Conservation (phyloP, 177 flowering plant genomes). For the Vitis hybrid region DNA sequence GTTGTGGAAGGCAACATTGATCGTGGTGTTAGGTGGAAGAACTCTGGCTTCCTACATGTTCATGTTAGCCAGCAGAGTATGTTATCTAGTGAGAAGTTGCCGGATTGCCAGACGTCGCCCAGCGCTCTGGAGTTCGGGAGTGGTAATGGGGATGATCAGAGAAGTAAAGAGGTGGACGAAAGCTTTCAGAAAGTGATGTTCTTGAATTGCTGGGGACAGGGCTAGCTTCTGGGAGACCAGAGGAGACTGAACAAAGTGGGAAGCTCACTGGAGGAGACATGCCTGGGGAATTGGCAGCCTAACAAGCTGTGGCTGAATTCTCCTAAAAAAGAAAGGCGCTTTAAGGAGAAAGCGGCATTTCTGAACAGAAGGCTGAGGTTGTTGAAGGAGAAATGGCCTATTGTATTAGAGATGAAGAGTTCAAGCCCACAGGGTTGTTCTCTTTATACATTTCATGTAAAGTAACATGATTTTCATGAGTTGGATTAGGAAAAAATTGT, state of each 20-base stretch:
- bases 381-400: too few species aligned
- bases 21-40: background rate
- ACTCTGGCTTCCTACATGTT: background rate
- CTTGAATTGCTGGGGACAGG: constrained; percentile 27
- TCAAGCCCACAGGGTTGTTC: too few species aligned
- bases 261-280: too few species aligned
- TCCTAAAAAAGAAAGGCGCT: too few species aligned
- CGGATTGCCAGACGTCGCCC: background rate
- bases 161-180: constrained; percentile 17
- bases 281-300: background rate
- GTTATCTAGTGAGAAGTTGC: background rate
- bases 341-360: too few species aligned
- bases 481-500: too few species aligned
- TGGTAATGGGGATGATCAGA: background rate
- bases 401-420: too few species aligned
- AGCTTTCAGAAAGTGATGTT: constrained; percentile 21
- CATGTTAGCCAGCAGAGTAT: background rate
- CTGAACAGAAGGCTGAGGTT: too few species aligned
- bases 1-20: constrained; percentile 8
- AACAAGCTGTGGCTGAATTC: too few species aligned
- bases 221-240: background rate
- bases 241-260: background rate
- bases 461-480: too few species aligned
- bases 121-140: background rate
- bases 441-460: too few species aligned